phyloP scores from a whole-genome alignment of 208 protist species.

The Wallacemonas rigidus region DNA sequence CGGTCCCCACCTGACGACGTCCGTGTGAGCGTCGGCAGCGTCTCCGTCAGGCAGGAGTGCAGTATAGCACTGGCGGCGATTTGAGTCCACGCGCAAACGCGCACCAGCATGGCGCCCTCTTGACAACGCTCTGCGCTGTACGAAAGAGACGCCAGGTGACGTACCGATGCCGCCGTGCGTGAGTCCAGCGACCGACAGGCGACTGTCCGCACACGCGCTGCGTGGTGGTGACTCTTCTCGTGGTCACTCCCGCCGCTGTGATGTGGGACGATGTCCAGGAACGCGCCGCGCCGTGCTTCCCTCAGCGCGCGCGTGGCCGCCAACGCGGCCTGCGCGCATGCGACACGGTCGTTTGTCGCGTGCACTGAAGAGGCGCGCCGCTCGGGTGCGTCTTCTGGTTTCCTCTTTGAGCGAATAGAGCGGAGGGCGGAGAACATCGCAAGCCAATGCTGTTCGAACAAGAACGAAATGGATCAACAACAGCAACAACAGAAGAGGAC shows the following conservation, averaged over 20 bases:
- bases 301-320: constrained; percentile 6
- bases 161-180: too few relatives aligned
- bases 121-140: too few relatives aligned
- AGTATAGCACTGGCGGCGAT: too few relatives aligned
- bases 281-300: background rate
- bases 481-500: constrained; percentile 15
- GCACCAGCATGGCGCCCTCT: too few relatives aligned
- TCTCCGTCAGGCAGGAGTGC: too few relatives aligned
- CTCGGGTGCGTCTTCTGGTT: background rate
- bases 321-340: constrained; percentile 4
- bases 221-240: background rate
- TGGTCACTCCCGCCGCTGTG: background rate
- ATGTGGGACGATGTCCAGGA: constrained; percentile 2
- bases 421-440: constrained; percentile 43
- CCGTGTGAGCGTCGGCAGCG: too few relatives aligned
- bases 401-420: constrained; percentile 16
- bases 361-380: background rate
- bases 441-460: background rate
- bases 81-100: too few relatives aligned
- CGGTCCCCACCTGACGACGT: too few relatives aligned
- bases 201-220: too few relatives aligned
- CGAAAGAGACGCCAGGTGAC: too few relatives aligned
- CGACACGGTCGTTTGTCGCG: background rate
- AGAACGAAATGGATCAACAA: constrained; percentile 20
- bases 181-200: background rate